Conservation (phyloP, 2,329 filamentous ascomycete species). For the Exutisphaerella laricina region DNA sequence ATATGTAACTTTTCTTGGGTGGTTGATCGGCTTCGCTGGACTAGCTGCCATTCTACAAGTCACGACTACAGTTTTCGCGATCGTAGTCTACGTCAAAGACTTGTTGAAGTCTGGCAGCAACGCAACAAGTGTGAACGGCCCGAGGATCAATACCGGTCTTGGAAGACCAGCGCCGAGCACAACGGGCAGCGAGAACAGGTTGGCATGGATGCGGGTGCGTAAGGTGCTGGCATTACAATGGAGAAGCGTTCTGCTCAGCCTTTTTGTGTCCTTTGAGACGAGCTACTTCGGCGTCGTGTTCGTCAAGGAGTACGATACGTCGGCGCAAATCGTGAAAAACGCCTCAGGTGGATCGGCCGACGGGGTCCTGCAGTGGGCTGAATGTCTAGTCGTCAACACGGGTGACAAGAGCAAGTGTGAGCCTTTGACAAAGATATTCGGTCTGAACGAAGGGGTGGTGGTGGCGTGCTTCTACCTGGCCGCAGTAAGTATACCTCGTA, state of each 20-base stretch:
- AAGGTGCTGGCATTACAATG: conserved; percentile 75
- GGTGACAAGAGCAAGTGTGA: conserved; percentile 63
- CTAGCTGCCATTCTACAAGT: conserved; percentile 32
- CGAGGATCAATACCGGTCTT: background rate
- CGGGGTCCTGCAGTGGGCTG: conserved; percentile 56
- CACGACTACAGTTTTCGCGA: conserved; percentile 34
- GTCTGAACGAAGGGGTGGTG: conserved; percentile 57
- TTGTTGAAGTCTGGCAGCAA: conserved; percentile 2
- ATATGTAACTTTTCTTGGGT: conserved; percentile 35
- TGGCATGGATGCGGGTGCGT: conserved; percentile 60
- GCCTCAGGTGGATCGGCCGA: conserved; percentile 45
- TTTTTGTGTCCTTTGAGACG: conserved; percentile 73
- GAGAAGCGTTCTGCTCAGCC: conserved; percentile 73
- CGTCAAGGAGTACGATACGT: conserved; percentile 63
- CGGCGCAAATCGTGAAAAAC: conserved; percentile 51
- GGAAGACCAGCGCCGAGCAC: conserved; percentile 6
- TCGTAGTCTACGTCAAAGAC: conserved; percentile 31
- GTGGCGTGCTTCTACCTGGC: conserved; percentile 68
- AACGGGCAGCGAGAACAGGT: conserved; percentile 10
- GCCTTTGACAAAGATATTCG: conserved; percentile 49
- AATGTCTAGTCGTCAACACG: conserved; percentile 52
- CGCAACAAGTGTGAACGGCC: background rate
- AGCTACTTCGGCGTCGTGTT: conserved; percentile 80
- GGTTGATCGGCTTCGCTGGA: conserved; percentile 34
- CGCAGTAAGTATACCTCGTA: conserved; percentile 33